These are phyloP conservation scores for Pythium utonaiense DNA, from an alignment of 352 stramenopile species.

Conservation along the genomic window DNA sequence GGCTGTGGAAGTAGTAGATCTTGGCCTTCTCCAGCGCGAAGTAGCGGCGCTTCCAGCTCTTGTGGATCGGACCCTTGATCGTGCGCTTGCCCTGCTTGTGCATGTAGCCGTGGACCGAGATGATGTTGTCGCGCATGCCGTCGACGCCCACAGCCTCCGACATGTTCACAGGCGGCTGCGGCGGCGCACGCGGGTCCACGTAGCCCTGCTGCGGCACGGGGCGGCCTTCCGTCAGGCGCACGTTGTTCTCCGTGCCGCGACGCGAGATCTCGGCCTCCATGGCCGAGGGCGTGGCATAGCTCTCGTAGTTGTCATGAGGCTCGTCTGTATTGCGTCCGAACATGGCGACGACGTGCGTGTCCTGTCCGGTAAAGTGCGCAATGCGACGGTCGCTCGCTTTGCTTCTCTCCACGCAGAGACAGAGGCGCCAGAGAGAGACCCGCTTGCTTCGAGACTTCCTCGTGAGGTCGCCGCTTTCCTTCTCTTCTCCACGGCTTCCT, in stretches of 20 bases:
- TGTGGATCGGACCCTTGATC: conserved; percentile 86
- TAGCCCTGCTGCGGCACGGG: conserved; percentile 53
- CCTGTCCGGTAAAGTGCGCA: conserved; percentile 22
- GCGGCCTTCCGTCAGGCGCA: conserved; percentile 40
- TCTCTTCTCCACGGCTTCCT: background rate
- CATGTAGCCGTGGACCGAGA: conserved; percentile 86
- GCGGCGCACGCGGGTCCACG: conserved; percentile 51
- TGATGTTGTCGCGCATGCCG: conserved; percentile 69
- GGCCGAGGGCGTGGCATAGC: conserved; percentile 51
- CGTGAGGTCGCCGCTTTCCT: background rate
- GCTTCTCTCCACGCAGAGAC: conserved; percentile 1
- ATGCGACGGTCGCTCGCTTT: background rate
- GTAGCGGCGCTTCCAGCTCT: conserved; percentile 85
- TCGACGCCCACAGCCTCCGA: conserved; percentile 56
- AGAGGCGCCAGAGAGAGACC: background rate
- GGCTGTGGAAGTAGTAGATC: conserved; percentile 88
- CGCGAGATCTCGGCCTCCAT: conserved; percentile 46
- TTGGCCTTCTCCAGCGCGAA: conserved; percentile 85
- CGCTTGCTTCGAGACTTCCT: background rate
- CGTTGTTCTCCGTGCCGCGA: conserved; percentile 37
- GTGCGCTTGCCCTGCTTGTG: conserved; percentile 87
- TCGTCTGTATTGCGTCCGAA: conserved; percentile 28
- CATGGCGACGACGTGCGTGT: conserved; percentile 29
- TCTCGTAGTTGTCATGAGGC: conserved; percentile 50
- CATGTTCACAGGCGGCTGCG: conserved; percentile 65